Percentiles rank a stretch among this genome's conserved stretches.
phyloP scores from a whole-genome alignment of 306 rosid species.

The Cotoneaster glaucophyllus region DNA sequence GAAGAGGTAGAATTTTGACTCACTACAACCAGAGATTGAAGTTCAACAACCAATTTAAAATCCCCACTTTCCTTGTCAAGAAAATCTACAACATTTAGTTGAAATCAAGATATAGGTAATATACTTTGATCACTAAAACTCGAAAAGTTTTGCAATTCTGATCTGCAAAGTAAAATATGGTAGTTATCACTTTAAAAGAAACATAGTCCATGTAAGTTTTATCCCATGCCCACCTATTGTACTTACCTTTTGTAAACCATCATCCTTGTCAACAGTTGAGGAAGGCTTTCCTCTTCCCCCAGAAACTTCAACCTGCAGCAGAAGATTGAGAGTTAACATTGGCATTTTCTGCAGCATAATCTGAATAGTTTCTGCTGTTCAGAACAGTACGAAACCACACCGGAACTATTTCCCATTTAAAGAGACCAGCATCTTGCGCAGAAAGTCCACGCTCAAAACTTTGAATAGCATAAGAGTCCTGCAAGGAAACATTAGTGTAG shows the following conservation, averaged over 20 bases:
- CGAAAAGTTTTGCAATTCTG: neutral
- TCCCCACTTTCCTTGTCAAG: neutral
- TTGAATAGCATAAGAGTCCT: slow-evolving; percentile 77
- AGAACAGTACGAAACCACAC: slow-evolving; percentile 38
- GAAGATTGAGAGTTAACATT: slow-evolving; percentile 20
- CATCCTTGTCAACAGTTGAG: slow-evolving; percentile 62
- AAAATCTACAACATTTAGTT: neutral
- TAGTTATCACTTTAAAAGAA: neutral
- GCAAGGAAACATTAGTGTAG: slow-evolving; percentile 6
- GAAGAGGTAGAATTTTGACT: neutral
- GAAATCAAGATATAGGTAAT: neutral
- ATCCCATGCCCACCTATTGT: slow-evolving; percentile 8
- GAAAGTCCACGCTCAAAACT: slow-evolving; percentile 81
- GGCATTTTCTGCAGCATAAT: neutral
- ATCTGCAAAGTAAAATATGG: neutral
- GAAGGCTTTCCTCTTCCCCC: slow-evolving; percentile 65
- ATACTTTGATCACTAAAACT: neutral
- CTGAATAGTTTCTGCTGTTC: neutral
- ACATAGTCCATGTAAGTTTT: neutral
- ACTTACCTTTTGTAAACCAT: slow-evolving; percentile 73
- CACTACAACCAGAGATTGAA: neutral
- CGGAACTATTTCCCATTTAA: slow-evolving; percentile 87
- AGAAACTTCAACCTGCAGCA: slow-evolving; percentile 64
- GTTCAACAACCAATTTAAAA: neutral
- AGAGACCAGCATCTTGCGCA: slow-evolving; percentile 63